A percentile compares a stretch with the other conserved stretches of the same genome.
Evolutionary conservation across 805 yeast species (phyloP).

Genomic region (Tetrapisispora pingtungensis): DNA sequence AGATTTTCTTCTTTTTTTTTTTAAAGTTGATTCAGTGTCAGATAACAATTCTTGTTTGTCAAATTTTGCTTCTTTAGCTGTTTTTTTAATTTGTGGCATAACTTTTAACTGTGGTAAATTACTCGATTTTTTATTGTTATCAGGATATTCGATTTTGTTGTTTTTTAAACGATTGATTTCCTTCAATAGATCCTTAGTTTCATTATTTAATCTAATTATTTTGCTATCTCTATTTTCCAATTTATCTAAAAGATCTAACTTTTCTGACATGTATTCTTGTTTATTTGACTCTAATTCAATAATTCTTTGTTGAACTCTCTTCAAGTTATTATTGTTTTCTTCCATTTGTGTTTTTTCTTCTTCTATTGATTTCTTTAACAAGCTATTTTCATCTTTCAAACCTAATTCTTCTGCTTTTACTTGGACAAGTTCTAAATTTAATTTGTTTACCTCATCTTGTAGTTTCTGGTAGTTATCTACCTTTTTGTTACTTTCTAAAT

Average conservation of each 20-base stretch:
- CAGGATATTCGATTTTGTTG: background rate
- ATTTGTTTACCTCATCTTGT: slow-evolving; percentile 25
- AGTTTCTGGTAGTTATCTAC: slow-evolving; percentile 14
- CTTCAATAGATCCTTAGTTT: slow-evolving; percentile 2
- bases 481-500: slow-evolving; percentile 11
- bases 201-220: slow-evolving; percentile 10
- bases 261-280: slow-evolving; percentile 16
- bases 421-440: slow-evolving; percentile 23
- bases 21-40: background rate
- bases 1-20: background rate
- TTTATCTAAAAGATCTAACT: slow-evolving; percentile 19
- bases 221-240: slow-evolving; percentile 13
- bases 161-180: background rate
- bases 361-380: slow-evolving; percentile 13
- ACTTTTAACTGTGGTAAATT: too few relatives aligned
- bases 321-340: slow-evolving; percentile 13
- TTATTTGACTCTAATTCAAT: slow-evolving; percentile 13
- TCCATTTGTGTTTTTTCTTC: slow-evolving; percentile 11
- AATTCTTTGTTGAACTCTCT: slow-evolving; percentile 13
- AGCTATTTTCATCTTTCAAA: slow-evolving; percentile 21
- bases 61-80: too few relatives aligned
- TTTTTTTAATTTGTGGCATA: too few relatives aligned
- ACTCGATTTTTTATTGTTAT: background rate
- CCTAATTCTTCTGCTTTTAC: slow-evolving; percentile 22
- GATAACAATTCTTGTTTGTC: too few relatives aligned